These are phyloP conservation scores for Maudiozyma saulgeensis DNA, from an alignment of 805 yeast genomes.

Conservation along the genomic window DNA sequence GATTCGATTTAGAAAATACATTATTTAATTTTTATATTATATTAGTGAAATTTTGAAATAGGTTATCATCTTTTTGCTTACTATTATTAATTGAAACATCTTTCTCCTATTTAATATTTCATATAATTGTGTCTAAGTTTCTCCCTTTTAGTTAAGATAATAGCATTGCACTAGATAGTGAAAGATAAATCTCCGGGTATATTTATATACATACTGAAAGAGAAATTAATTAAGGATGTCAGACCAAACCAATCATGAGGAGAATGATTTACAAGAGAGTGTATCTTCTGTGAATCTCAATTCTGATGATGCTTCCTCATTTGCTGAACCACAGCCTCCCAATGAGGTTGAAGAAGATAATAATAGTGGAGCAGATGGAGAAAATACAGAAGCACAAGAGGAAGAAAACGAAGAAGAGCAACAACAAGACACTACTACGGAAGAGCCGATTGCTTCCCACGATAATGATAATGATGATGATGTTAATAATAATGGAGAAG, in stretches of 20 bases:
- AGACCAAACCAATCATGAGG: slow-evolving; percentile 3
- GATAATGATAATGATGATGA: slow-evolving; percentile 1
- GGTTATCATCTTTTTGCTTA: too few species aligned
- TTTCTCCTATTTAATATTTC: too few species aligned
- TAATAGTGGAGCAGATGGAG: slow-evolving; percentile 20
- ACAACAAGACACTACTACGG: neutral
- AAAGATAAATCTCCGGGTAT: too few species aligned
- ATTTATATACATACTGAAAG: neutral
- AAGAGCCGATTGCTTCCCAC: neutral
- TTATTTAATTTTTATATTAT: neutral
- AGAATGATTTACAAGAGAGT: slow-evolving; percentile 1
- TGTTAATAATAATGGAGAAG: neutral
- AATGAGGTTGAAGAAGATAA: slow-evolving; percentile 2
- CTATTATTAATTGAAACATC: too few species aligned
- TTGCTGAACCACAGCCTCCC: slow-evolving; percentile 4
- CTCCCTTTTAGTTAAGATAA: too few species aligned
- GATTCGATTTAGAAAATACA: neutral
- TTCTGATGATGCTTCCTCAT: slow-evolving; percentile 1
- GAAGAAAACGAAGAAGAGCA: slow-evolving; percentile 7
- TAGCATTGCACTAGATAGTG: too few species aligned
- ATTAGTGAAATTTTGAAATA: too few species aligned
- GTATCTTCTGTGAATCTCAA: slow-evolving; percentile 4
- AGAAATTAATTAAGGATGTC: slow-evolving; percentile 2
- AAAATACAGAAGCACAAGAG: slow-evolving; percentile 15
- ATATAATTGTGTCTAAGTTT: too few species aligned